A percentile compares a stretch with the other conserved stretches of the same genome.
These are phyloP conservation scores for Colletotrichum viniferum DNA, from an alignment of 2,329 filamentous ascomycete genomes.

Conservation along the genomic window DNA sequence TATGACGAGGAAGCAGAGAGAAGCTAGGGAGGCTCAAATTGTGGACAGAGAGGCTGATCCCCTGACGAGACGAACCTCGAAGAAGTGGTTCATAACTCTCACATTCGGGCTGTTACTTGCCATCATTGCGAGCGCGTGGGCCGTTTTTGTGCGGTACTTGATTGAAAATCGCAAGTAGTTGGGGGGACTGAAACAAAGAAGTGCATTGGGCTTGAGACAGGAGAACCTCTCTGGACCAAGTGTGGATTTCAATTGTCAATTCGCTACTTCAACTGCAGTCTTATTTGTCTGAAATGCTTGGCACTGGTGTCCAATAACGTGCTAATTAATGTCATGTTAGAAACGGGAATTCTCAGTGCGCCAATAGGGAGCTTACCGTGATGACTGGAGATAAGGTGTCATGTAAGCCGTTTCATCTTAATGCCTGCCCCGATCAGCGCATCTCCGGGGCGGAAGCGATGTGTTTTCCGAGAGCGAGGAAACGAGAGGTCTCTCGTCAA, in stretches of 20 bases:
- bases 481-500: neutral
- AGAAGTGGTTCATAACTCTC: constrained; percentile 14
- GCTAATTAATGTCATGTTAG: neutral
- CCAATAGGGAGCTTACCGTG: neutral
- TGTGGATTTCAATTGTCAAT: neutral
- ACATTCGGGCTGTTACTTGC: constrained; percentile 18
- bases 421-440: neutral
- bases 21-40: constrained; percentile 21
- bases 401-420: neutral
- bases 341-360: neutral
- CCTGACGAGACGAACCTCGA: constrained; percentile 21
- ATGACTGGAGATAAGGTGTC: neutral
- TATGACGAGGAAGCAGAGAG: constrained; percentile 22
- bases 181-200: neutral
- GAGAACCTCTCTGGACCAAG: neutral
- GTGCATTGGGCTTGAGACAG: neutral
- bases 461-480: neutral
- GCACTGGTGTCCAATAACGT: neutral
- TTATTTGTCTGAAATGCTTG: neutral
- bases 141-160: constrained; percentile 25
- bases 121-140: constrained; percentile 24
- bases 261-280: neutral
- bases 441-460: neutral
- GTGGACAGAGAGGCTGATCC: constrained; percentile 20
- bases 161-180: neutral